Percentiles rank a stretch among this genome's conserved stretches.
phyloP scores from a whole-genome alignment of 2,329 filamentous ascomycete species.

The Thielaviopsis ethacetica region DNA sequence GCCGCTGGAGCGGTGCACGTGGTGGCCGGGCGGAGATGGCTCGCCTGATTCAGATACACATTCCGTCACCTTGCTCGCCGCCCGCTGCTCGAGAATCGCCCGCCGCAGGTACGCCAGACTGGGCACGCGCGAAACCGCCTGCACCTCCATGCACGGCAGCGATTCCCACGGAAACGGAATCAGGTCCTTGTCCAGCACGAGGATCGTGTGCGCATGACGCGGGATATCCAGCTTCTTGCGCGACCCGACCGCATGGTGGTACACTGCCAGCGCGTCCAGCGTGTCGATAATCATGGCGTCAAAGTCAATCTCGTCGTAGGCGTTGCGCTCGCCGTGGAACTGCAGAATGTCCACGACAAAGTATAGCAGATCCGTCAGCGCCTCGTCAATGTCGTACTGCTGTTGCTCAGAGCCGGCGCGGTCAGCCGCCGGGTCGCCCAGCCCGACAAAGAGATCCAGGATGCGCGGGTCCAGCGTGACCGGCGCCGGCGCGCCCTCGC shows the following conservation, averaged over 20 bases:
- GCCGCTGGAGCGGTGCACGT: slow-evolving; percentile 38
- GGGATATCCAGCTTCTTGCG: slow-evolving; percentile 19
- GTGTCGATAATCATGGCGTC: slow-evolving; percentile 81
- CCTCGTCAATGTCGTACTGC: slow-evolving; percentile 65
- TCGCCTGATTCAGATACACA: neutral
- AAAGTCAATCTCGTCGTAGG: slow-evolving; percentile 95
- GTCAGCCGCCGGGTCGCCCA: slow-evolving; percentile 69
- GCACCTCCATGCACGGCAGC: slow-evolving; percentile 63
- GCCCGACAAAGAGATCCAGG: slow-evolving; percentile 72
- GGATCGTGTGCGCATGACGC: slow-evolving; percentile 52
- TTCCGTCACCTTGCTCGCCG: neutral
- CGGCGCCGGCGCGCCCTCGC: slow-evolving; percentile 19
- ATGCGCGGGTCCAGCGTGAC: slow-evolving; percentile 44
- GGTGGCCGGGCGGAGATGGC: slow-evolving; percentile 25
- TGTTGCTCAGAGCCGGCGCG: slow-evolving; percentile 46
- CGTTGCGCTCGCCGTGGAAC: slow-evolving; percentile 90
- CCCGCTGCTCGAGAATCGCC: slow-evolving; percentile 42
- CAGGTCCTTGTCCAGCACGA: slow-evolving; percentile 80
- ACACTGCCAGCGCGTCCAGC: slow-evolving; percentile 65
- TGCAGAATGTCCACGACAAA: slow-evolving; percentile 94
- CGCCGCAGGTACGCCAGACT: slow-evolving; percentile 70
- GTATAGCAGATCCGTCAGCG: slow-evolving; percentile 81
- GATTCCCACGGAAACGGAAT: slow-evolving; percentile 95
- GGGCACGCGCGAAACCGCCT: slow-evolving; percentile 73
- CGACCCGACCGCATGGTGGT: slow-evolving; percentile 39